Evolutionary conservation across 2,329 filamentous ascomycete genomes (phyloP), one percentile per base, ranked within the genome.

Genomic region (Exophiala mesophila): DNA sequence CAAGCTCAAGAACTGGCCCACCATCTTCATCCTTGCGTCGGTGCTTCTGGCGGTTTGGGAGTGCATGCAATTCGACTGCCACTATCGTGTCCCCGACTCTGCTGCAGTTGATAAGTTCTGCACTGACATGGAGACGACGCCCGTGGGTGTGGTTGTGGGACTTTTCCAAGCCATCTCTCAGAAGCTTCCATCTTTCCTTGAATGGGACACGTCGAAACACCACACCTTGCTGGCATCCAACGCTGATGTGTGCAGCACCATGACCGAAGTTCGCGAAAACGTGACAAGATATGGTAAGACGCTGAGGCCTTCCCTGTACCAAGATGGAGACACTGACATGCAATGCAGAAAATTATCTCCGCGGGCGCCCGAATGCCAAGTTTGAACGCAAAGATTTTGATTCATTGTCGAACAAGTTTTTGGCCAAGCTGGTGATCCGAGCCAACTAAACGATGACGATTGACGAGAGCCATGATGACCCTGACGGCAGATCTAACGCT

Each of bases 1-100:
- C 65, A 90, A 94, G 67, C 79, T 96, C 57, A 96, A 95, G 80
- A 94, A 96, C 71, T 97, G 90, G 90, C 90, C 90, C 2, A 96
- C 89, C 36, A 97, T 97, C 63, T 97, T 96, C 76, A 94, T 97
- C 78, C 76, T 96, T 42, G 90, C 89, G 7, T 89, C 87, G 3
- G 92, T 97, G 51, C 78, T 97, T 23, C 76, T 97, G 35, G 87
- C 87, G 8, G 88, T 97, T 15, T 97, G 90, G 90, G 90, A 97
- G 65, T 85, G 95, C 75, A 96, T 97, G 81, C 89, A 97, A 65
- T 97, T 96, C 61, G 90, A 97, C 69, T 94, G 86, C 74, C 87
- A 95, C 69, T 97, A 95, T 75, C 85, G 90, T 39, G 83, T 94
- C 3, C 88, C 86, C 3, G 89, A 96, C 63, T 77, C 84, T 40